Base-by-base conservation (phyloP, 768 basidiomycete species). In the Psilocybe subaeruginosa region DNA sequence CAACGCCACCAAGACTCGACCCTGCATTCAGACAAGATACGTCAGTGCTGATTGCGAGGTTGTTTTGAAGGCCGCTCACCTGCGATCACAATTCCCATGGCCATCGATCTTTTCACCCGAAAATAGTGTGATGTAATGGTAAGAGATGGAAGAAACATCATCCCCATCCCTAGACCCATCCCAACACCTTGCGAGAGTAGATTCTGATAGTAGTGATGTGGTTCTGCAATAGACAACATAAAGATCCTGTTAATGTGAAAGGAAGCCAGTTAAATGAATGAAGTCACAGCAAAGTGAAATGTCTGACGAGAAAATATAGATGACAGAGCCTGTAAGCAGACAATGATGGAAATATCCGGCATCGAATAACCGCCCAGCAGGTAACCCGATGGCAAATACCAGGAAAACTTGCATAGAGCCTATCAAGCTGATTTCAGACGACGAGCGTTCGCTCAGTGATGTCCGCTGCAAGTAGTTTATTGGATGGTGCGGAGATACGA, bases 111-210 rank as follows among this genome's bases (percentile, higher is more conserved):
- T 50, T 76, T 74, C 23, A 67, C 74, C 14, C 75, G 73, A 69
- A 85, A 88, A 68, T 83, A 82, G 60, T 87, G 86, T 3, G 83
- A 79, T 6, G 81, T 75, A n/a, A 85, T 74, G 12, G 81, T 78
- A 27, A 85, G 67, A 7, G 80, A 76, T 0, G 86, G 86, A 1
- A 86, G 63, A 67, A 85, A 86, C 64, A 85, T 75, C 37, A 86
- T 63, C 0, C 85, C 85, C 74, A 82, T 79, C 19, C 85, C 84
- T 16, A 85, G 69, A 0, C 86, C 86, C 75, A 82, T 80, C 0
- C 82, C 85, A 6, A 87, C 70, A 0, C 83, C 85, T 72, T 88
- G 85, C 0, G 82, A 74, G 2, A 88, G 74, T 63, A 86, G 82
- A 16, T 80, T 75, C 63, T 85, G 83, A 56, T 82, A 84, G 67